Conservation (phyloP, 2,329 filamentous ascomycete species). For the Pseudopyrenochaeta lycopersici region DNA sequence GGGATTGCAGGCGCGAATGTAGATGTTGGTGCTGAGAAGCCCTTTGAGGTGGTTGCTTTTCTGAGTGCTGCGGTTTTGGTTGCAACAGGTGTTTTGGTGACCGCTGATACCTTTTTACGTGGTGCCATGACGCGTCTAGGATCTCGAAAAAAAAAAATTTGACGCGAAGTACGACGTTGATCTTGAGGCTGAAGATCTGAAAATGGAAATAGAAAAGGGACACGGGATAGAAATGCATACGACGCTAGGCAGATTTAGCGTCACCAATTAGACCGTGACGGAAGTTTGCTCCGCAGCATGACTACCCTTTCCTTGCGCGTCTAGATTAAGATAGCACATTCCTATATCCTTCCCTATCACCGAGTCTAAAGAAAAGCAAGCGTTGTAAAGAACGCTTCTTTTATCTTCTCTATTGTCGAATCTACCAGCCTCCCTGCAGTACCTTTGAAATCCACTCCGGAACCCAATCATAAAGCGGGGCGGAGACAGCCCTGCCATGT, state of each 20-base stretch:
- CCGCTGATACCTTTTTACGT: neutral
- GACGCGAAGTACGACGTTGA: neutral
- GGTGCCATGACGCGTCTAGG: neutral
- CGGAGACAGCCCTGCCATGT: too few species aligned
- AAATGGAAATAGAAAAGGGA: neutral
- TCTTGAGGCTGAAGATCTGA: neutral
- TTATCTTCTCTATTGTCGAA: too few species aligned
- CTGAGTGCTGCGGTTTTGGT: neutral
- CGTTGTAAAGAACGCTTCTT: too few species aligned
- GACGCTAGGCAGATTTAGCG: neutral
- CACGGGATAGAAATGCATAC: neutral
- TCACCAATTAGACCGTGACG: too few species aligned
- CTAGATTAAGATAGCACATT: too few species aligned
- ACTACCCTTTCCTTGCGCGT: too few species aligned
- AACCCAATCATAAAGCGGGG: too few species aligned
- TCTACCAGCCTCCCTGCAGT: too few species aligned
- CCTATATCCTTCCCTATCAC: too few species aligned
- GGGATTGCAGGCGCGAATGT: conserved; percentile 25
- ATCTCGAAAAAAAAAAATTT: neutral
- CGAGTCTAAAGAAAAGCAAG: too few species aligned
- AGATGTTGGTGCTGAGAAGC: conserved; percentile 22
- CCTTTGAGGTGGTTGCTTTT: neutral
- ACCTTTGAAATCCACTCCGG: too few species aligned
- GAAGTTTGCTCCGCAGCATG: too few species aligned
- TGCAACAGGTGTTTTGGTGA: neutral